Base-by-base conservation (phyloP, 495 filamentous ascomycete genomes). In the Tricharina praecox region DNA sequence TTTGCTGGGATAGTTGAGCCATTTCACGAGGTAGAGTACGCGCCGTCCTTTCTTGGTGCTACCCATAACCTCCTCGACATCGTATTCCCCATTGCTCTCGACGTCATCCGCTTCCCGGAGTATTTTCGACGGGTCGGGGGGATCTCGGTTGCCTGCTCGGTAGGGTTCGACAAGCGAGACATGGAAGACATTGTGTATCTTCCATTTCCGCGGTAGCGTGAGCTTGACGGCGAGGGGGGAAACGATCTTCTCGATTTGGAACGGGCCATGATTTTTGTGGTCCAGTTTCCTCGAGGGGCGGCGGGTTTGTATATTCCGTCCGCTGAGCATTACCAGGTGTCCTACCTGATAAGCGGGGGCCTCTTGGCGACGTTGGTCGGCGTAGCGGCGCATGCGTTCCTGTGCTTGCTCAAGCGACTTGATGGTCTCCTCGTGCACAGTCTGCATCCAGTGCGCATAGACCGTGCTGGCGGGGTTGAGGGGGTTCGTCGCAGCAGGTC, bases 181-280 rank as follows among this genome's bases (percentile, higher is more conserved):
- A 24, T 51, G 52, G 24, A 56, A 56, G 11, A 48, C 32, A 41
- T 21, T 1, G 48, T 56, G 47, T 1, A 56, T 51, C 16, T 47
- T 53, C 36, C 43, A 57, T 26, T 26, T 47, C 3, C 19, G 18
- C 0, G 53, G 42, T 28, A 50, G 23, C 2, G 26, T 5, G 13
- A 32, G 28, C 28, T 32, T 32, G 7, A 32, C 28, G 5, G 13
- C 28, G 7, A 13, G 5, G 28, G 15, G 0, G 0, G 0, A 4
- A 0, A 24, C 26, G 1, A 50, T 24, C 16, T 38, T 38, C 16
- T 38, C 35, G 0, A 50, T 15, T 0, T 20, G 8, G 28, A 50
- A 50, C 5, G 26, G 48, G n/a, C 39, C 39, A 4, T 50, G 32
- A 9, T 34, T 45, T 8, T 50, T 50, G 9, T 50, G 30, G 13